Evolutionary conservation across 306 rosid genomes (phyloP), one percentile per base, ranked within the genome.

Genomic region (Corylus americana): DNA sequence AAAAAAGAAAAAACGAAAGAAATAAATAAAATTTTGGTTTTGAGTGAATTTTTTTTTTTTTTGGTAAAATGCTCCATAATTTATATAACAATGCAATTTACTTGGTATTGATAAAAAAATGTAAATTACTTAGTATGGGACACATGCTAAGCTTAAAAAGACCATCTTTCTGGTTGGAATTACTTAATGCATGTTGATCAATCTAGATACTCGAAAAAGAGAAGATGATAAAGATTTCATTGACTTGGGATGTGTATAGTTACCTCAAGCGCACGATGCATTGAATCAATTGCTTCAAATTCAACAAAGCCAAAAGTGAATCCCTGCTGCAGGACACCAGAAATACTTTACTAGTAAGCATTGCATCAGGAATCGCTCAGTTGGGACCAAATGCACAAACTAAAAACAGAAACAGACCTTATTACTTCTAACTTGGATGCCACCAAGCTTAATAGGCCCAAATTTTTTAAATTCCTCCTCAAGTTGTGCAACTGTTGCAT

Each of bases 241-340:
- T 25, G 35, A 25, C 31, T 59, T 8, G 31, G 9, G 66, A 59
- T 59, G 11, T 18, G 51, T 39, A 42, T n/a, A 67, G 17, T 74
- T 89, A 93, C 98, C 98, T 91, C 89, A 84, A 93, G 90, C 45
- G 98, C 97, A 75, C 83, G 90, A 7, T 89, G 96, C 94, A 93
- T 80, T 74, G 98, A 91, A 81, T 80, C 87, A 81, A 77, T 54
- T 55, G 80, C 88, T 84, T 96, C 96, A 84, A 91, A 96, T 87
- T 96, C 99, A 74, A 96, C 97, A 75, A 96, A 96, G 80, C 99
- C 98, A 70, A 96, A 96, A 87, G 98, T 93, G 86, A 90, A 93
- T 44, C 99, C 98, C 73, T 91, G 97, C 93, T 86, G 98, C 86
- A 84, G 74, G 86, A 76, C 76, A 70, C 80, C 79, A 88, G 79